Evolutionary conservation across 768 basidiomycete species (phyloP).

Genomic region (Asterophora parasitica): DNA sequence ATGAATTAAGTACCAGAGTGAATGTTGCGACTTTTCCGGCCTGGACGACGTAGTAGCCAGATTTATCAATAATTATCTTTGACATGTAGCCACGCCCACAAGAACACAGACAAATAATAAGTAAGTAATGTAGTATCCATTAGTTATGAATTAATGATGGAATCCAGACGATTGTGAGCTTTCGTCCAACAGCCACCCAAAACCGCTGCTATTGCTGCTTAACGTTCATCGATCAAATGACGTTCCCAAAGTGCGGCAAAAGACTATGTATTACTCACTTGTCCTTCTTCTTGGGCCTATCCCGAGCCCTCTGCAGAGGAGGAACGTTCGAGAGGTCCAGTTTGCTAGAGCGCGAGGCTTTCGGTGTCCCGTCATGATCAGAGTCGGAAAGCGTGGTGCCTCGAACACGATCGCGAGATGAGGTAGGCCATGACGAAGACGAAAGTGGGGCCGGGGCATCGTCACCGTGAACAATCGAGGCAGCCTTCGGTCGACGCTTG

Average conservation of each 20-base stretch:
- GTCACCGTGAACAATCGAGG: no score
- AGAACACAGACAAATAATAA: no score
- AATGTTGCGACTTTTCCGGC: no score
- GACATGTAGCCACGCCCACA: no score
- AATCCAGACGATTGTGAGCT: constrained; percentile 16
- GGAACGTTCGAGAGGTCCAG: not conserved
- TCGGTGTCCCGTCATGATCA: constrained; percentile 12
- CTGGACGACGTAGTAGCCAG: no score
- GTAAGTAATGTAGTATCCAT: no score
- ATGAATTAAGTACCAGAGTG: no score
- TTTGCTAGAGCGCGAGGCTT: not conserved
- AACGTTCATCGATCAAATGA: not conserved
- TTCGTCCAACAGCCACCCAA: constrained; percentile 26
- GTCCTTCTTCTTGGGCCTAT: not conserved
- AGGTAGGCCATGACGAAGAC: constrained; percentile 1
- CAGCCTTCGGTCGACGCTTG: constrained; percentile 1
- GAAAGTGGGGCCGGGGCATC: no score
- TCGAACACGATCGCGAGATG: not conserved
- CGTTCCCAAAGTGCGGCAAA: not conserved
- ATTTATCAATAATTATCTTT: no score
- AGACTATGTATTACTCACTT: constrained; percentile 1
- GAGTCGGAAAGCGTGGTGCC: not conserved
- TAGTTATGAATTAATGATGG: not conserved
- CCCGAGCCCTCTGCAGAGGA: constrained; percentile 6
- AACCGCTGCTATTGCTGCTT: no score